These are phyloP conservation scores for Suillus ampliporus DNA, from an alignment of 768 basidiomycete genomes.

Conservation along the genomic window DNA sequence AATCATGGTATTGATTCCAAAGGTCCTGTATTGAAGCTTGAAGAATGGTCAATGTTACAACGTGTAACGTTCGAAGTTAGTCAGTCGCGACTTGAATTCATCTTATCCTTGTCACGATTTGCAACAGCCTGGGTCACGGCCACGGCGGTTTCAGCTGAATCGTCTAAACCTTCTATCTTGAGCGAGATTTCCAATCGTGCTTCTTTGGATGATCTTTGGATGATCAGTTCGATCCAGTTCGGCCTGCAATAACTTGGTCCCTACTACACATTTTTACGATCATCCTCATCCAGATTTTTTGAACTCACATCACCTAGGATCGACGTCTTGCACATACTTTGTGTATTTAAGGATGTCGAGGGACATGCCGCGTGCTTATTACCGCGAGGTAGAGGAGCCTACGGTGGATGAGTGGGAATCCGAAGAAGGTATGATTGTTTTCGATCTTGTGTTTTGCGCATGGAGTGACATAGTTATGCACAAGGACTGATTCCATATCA, in stretches of 20 bases:
- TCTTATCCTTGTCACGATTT: neutral
- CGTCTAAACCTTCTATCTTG: neutral
- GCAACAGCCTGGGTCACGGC: neutral
- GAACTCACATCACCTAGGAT: neutral
- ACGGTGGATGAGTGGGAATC: neutral
- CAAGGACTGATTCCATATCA: neutral
- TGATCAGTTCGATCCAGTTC: neutral
- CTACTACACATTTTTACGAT: neutral
- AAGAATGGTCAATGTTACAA: neutral
- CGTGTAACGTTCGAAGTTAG: neutral
- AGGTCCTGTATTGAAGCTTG: too few relatives aligned
- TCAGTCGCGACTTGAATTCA: neutral
- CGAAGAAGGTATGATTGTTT: neutral
- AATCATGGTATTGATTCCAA: neutral
- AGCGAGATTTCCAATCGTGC: constrained; percentile 3
- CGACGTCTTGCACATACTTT: neutral
- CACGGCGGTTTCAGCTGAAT: constrained; percentile 2
- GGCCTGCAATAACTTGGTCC: neutral
- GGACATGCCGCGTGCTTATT: neutral
- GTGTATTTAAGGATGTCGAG: constrained; percentile 1
- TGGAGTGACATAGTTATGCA: neutral
- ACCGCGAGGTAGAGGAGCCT: neutral
- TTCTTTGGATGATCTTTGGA: constrained; percentile 3
- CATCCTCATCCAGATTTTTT: neutral
- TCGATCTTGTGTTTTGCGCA: neutral